Evolutionary conservation across 1,284 basidiomycete genomes (phyloP), one percentile per base, ranked within the genome.

Genomic region (Cerrena zonata): DNA sequence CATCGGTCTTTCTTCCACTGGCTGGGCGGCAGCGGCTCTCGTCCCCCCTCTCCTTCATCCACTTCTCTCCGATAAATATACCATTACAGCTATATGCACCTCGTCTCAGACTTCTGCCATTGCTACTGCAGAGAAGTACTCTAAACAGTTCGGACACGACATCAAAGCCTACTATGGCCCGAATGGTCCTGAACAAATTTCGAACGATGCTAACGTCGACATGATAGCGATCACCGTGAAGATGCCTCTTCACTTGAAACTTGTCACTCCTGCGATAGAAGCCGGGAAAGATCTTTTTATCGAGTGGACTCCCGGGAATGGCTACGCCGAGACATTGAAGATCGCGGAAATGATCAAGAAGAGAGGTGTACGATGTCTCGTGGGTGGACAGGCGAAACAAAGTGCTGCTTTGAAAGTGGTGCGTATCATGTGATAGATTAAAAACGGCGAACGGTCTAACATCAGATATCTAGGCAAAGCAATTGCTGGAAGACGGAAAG

Each of bases 291-390:
- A 65, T 49, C 45, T 72, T 27, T 72, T 71, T 52, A 52, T 72
- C 10, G 71, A 74, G 53, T 73, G 71, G 71, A 68, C 71, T 2
- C 63, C 58, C 15, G 70, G 69, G 5, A 58, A 48, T 13, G 57
- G 51, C 5, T 42, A 67, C 23, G 45, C 57, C 24, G 66, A 71
- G 55, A 64, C 67, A 3, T 42, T 27, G 5, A 62, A 67, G 53
- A 57, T 74, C 3, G 66, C 66, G 3, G 61, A 64, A 15, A 56
- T 58, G 1, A 71, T 66, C 2, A 61, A 56, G 38, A 52, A 48
- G 42, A 64, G 67, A 39, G 67, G 69, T 0, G 55, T 71, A 1
- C 62, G 52, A 45, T 62, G 57, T 4, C 57, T 70, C 11, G 61
- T 72, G 19, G 70, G 70, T 2, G 52, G 65, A 10, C 70, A 73